Conservation (phyloP, 2,329 filamentous ascomycete genomes). For the Xylaria multiplex region DNA sequence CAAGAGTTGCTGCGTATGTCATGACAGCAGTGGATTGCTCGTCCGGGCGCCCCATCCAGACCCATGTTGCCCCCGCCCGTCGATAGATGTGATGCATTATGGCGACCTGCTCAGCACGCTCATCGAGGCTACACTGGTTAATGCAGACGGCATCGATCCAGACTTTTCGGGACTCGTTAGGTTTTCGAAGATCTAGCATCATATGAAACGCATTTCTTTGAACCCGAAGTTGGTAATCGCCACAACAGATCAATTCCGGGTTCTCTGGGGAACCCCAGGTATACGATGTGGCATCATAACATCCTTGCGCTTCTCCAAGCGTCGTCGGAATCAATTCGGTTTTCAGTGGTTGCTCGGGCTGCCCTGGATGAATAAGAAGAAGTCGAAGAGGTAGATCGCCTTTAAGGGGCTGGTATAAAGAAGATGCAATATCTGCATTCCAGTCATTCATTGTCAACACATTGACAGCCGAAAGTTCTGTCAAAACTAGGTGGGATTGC, state of each 20-base stretch:
- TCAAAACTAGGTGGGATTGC: too few relatives aligned
- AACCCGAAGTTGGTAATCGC: slow-evolving; percentile 33
- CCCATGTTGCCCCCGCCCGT: slow-evolving; percentile 34
- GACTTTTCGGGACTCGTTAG: slow-evolving; percentile 33
- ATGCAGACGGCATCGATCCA: slow-evolving; percentile 45
- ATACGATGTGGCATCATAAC: slow-evolving; percentile 43
- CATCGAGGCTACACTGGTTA: slow-evolving; percentile 39
- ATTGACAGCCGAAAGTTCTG: not conserved
- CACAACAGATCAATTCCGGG: slow-evolving; percentile 37
- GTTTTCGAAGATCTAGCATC: slow-evolving; percentile 38
- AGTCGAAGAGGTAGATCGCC: slow-evolving; percentile 37
- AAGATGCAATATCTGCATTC: slow-evolving; percentile 49
- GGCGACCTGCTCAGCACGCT: slow-evolving; percentile 41
- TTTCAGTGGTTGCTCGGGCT: slow-evolving; percentile 28
- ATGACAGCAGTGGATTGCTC: slow-evolving; percentile 36
- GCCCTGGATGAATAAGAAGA: slow-evolving; percentile 37
- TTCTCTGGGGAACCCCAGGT: slow-evolving; percentile 42
- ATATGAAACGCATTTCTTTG: slow-evolving; percentile 43
- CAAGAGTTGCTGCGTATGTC: slow-evolving; percentile 38
- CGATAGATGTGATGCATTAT: slow-evolving; percentile 43
- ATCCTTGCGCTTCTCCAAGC: slow-evolving; percentile 32
- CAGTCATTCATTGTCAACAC: slow-evolving; percentile 37
- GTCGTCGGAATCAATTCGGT: slow-evolving; percentile 39
- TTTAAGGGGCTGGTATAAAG: slow-evolving; percentile 43
- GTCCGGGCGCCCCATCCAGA: slow-evolving; percentile 42